Evolutionary conservation across 352 stramenopile species (phyloP).

Genomic region (Blastocystis sp.): DNA sequence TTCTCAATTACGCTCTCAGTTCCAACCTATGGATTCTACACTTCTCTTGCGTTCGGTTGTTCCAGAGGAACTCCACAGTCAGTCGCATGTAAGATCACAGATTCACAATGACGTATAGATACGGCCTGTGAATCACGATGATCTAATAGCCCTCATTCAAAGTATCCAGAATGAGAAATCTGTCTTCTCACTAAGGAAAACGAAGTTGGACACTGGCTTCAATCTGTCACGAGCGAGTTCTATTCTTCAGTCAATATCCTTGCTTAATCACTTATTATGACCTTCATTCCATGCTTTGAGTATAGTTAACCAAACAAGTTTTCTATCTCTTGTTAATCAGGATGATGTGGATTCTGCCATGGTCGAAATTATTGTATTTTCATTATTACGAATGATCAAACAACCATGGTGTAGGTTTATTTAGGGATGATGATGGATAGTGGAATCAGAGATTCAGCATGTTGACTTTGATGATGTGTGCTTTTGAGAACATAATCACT

Average conservation of each 20-base stretch:
- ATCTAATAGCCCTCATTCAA: not conserved
- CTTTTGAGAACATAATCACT: not conserved
- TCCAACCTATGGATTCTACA: not conserved
- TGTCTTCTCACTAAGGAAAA: not conserved
- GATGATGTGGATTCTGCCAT: not conserved
- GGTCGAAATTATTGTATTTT: slow-evolving; percentile 43
- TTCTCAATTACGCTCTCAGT: not conserved
- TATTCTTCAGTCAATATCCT: slow-evolving; percentile 30
- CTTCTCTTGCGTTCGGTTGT: not conserved
- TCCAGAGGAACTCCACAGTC: not conserved
- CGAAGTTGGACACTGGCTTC: not conserved
- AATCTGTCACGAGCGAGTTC: no score
- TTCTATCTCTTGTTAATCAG: not conserved
- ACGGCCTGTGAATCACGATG: not conserved
- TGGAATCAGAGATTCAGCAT: not conserved
- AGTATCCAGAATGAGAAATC: not conserved
- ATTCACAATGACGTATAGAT: not conserved
- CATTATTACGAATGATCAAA: slow-evolving; percentile 7
- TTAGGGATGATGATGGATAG: no score
- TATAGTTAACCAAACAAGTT: not conserved
- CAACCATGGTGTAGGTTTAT: slow-evolving; percentile 24
- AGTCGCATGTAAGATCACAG: not conserved
- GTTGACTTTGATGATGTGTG: not conserved
- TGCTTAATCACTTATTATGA: not conserved
- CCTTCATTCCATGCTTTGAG: not conserved